These are phyloP conservation scores for Globisporangium heterothallicum DNA, from an alignment of 352 stramenopile genomes.

Conservation along the genomic window DNA sequence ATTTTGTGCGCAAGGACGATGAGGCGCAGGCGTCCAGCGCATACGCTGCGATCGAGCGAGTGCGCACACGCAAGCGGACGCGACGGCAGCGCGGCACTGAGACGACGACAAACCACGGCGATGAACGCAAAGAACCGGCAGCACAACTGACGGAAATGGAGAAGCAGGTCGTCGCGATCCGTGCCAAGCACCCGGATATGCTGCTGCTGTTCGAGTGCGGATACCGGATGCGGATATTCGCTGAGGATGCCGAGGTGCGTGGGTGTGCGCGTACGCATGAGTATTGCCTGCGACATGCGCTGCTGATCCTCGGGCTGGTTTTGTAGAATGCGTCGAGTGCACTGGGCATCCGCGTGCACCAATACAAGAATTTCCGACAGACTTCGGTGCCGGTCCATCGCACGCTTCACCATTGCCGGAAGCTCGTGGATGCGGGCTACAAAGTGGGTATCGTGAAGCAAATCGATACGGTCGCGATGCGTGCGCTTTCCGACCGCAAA, in stretches of 20 bases:
- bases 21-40: too few relatives aligned
- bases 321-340: constrained; percentile 25
- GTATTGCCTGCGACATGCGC: not conserved
- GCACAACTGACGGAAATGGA: constrained; percentile 67
- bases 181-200: constrained; percentile 28
- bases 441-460: constrained; percentile 73
- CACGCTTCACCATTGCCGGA: constrained; percentile 29
- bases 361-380: constrained; percentile 34
- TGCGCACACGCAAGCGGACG: constrained; percentile 7
- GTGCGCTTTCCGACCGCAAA: constrained; percentile 1
- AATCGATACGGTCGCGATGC: constrained; percentile 32
- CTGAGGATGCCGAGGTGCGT: constrained; percentile 46
- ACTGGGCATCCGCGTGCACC: constrained; percentile 32
- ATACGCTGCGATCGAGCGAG: not conserved
- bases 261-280: not conserved
- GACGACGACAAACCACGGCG: too few relatives aligned
- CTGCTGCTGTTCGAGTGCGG: constrained; percentile 77
- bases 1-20: not conserved
- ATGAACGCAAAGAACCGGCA: not conserved
- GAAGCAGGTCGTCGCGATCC: constrained; percentile 61
- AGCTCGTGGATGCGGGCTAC: constrained; percentile 38
- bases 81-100: not conserved
- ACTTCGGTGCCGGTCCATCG: constrained; percentile 46
- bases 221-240: constrained; percentile 80
- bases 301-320: not conserved